phyloP scores from a whole-genome alignment of 139 green algal species.

The Haematococcus lacustris region DNA sequence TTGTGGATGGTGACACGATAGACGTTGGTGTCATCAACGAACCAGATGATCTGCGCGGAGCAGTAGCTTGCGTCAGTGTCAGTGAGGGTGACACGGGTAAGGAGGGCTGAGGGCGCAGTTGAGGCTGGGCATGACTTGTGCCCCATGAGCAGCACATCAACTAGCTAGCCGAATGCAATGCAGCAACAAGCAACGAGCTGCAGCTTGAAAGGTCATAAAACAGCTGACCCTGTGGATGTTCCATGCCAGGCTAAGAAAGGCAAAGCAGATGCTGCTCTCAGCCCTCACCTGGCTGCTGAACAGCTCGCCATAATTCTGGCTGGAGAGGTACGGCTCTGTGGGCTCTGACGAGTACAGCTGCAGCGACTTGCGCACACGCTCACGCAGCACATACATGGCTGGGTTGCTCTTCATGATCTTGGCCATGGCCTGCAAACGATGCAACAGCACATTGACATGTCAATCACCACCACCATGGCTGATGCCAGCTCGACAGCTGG shows the following conservation, averaged over 20 bases:
- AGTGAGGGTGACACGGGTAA: background rate
- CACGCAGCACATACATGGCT: slow-evolving; percentile 96
- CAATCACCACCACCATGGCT: background rate
- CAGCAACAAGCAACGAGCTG: background rate
- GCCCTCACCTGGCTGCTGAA: slow-evolving; percentile 50
- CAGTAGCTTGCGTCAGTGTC: slow-evolving; percentile 3
- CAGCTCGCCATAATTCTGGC: slow-evolving; percentile 98
- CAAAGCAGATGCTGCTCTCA: background rate
- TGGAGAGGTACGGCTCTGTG: slow-evolving; percentile 97
- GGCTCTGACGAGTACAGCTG: slow-evolving; percentile 98
- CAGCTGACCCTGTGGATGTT: background rate
- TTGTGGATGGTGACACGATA: slow-evolving; percentile 99
- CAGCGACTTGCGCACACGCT: slow-evolving; percentile 96
- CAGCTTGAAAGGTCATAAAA: background rate
- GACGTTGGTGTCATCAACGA: slow-evolving; percentile 99
- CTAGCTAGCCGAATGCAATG: background rate
- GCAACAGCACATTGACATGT: background rate
- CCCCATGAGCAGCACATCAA: background rate
- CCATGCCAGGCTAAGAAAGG: background rate
- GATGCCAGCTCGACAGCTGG: background rate
- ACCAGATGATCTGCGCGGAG: slow-evolving; percentile 98
- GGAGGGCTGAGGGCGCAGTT: background rate
- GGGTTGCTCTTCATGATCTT: slow-evolving; percentile 99
- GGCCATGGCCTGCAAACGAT: slow-evolving; percentile 57
- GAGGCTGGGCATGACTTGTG: background rate